Conservation (phyloP, 2,329 filamentous ascomycete genomes). For the Stagonosporopsis rhizophila region DNA sequence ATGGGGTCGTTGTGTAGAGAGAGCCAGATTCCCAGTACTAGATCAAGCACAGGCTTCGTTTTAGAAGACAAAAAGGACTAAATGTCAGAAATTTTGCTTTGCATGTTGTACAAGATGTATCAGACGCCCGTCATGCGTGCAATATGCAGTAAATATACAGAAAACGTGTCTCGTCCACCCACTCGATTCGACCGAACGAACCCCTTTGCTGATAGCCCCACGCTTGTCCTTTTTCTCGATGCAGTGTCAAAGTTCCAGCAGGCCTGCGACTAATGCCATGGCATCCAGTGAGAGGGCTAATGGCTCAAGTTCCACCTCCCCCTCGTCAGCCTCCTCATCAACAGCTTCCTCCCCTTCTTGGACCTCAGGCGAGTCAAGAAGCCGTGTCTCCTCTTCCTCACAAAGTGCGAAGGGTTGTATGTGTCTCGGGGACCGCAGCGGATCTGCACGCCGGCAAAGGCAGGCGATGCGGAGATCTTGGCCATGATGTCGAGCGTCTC, state of each 20-base stretch:
- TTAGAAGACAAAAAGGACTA: not conserved
- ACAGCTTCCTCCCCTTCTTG: constrained; percentile 60
- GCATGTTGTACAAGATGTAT: constrained; percentile 1
- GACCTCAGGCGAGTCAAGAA: constrained; percentile 62
- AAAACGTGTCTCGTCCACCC: not conserved
- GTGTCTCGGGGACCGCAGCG: constrained; percentile 61
- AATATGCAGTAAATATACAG: constrained; percentile 24
- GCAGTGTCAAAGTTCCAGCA: not conserved
- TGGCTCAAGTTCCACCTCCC: constrained; percentile 54
- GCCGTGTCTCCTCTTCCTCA: constrained; percentile 68
- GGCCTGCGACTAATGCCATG: no score
- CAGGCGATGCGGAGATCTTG: constrained; percentile 48
- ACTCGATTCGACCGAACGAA: not conserved
- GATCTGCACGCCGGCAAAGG: constrained; percentile 50
- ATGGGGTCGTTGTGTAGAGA: no score
- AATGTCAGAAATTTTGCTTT: not conserved
- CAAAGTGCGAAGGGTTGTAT: constrained; percentile 65
- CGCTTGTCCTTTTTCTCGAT: not conserved
- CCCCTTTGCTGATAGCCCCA: not conserved
- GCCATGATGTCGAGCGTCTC: constrained; percentile 45
- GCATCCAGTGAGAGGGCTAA: no score
- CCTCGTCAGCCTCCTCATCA: constrained; percentile 63
- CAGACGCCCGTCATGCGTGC: constrained; percentile 5
- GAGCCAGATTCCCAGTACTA: not conserved
- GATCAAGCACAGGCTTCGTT: not conserved